phyloP scores from a whole-genome alignment of 441 rosid species.

The Capsella rubella region DNA sequence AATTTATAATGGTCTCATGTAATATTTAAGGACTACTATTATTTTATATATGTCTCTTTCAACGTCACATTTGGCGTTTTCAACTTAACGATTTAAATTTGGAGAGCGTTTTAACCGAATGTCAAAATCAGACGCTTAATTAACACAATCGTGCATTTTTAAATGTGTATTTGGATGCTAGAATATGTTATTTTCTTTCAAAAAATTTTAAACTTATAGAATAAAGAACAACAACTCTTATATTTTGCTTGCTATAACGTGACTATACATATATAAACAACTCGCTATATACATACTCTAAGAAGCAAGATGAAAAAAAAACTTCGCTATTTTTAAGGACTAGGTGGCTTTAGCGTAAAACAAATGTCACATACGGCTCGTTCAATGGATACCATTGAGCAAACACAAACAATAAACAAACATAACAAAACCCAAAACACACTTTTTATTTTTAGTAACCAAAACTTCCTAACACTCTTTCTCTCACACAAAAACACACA shows the following conservation, averaged over 20 bases:
- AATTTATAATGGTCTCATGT: no score
- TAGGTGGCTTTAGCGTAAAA: not conserved
- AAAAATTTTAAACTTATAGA: no score
- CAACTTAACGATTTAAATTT: no score
- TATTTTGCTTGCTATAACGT: not conserved
- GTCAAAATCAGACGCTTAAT: no score
- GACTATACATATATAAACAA: not conserved
- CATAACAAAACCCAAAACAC: slow-evolving; percentile 33
- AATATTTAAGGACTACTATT: no score
- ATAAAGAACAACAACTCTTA: no score
- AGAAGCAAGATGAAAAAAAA: not conserved
- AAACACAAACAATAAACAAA: slow-evolving; percentile 30
- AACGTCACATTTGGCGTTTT: no score
- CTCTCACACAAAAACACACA: slow-evolving; percentile 9
- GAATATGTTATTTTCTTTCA: no score
- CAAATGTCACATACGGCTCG: slow-evolving; percentile 42
- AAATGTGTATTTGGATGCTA: no score
- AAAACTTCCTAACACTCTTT: slow-evolving; percentile 29
- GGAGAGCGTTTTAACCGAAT: no score
- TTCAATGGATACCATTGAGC: slow-evolving; percentile 40
- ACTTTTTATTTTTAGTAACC: slow-evolving; percentile 38
- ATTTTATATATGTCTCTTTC: no score
- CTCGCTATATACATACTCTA: not conserved
- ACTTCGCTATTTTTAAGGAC: not conserved
- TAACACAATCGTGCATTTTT: no score